Evolutionary conservation across 805 yeast genomes (phyloP).

Genomic region (Yamadazyma takamatsuzukensis): DNA sequence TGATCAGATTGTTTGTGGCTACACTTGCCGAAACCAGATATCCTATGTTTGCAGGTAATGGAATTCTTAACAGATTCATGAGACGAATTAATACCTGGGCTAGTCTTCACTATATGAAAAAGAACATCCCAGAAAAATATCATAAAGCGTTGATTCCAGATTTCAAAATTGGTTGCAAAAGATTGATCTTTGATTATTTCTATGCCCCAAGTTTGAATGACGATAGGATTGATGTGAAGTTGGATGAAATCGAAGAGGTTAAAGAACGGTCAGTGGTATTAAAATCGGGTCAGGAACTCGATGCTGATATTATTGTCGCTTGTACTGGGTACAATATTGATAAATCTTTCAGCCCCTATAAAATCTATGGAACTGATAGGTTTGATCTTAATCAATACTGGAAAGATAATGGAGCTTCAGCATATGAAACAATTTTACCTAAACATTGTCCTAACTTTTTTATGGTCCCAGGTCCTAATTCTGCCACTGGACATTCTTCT

Average conservation of each 20-base stretch:
- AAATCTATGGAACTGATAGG: slow-evolving; percentile 25
- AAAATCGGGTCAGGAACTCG: slow-evolving; percentile 21
- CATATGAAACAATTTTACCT: slow-evolving; percentile 32
- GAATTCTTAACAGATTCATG: slow-evolving; percentile 21
- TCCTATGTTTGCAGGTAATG: slow-evolving; percentile 33
- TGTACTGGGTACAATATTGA: slow-evolving; percentile 38
- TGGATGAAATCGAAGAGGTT: slow-evolving; percentile 20
- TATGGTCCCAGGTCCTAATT: slow-evolving; percentile 37
- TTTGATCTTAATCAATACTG: slow-evolving; percentile 20
- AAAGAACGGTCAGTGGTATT: slow-evolving; percentile 27
- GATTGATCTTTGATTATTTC: slow-evolving; percentile 35
- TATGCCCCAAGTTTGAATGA: slow-evolving; percentile 33
- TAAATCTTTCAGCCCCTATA: slow-evolving; percentile 14
- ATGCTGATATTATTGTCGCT: slow-evolving; percentile 38
- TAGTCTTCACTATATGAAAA: slow-evolving; percentile 23
- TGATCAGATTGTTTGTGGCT: slow-evolving; percentile 26
- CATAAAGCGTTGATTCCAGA: slow-evolving; percentile 33
- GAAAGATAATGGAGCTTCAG: slow-evolving; percentile 28
- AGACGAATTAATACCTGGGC: slow-evolving; percentile 20
- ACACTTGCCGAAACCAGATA: slow-evolving; percentile 29
- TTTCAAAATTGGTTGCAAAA: slow-evolving; percentile 40
- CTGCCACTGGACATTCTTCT: slow-evolving; percentile 41
- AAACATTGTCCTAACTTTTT: slow-evolving; percentile 34
- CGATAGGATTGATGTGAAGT: slow-evolving; percentile 23
- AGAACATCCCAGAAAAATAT: slow-evolving; percentile 27